These are phyloP conservation scores for Xylaria hypoxylon DNA, from an alignment of 2,329 filamentous ascomycete species.

Conservation along the genomic window DNA sequence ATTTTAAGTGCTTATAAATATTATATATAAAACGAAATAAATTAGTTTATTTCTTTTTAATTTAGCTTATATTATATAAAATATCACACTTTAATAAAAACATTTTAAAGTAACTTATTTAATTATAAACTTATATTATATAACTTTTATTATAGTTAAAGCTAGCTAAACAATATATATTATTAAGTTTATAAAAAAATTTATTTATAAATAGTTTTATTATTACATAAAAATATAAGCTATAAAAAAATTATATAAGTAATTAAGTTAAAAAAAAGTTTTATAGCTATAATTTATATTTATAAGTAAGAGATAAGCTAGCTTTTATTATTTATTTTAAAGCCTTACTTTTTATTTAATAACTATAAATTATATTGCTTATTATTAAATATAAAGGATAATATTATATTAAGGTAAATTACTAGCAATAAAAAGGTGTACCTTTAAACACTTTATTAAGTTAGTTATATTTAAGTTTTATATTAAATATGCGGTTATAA, in stretches of 20 bases:
- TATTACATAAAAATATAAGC: background rate
- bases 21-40: background rate
- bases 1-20: too few relatives aligned
- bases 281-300: background rate
- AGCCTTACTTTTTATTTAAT: background rate
- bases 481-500: too few relatives aligned
- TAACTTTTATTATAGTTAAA: background rate
- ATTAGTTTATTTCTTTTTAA: background rate
- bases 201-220: background rate
- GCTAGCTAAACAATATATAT: background rate
- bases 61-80: constrained; percentile 1
- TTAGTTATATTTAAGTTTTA: too few relatives aligned
- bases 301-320: background rate
- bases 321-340: background rate
- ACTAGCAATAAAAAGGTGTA: too few relatives aligned
- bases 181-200: background rate
- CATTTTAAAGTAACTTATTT: background rate
- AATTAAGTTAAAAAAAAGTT: background rate
- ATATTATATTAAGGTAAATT: too few relatives aligned
- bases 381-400: too few relatives aligned
- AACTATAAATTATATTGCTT: background rate
- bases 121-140: background rate
- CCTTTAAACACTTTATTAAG: too few relatives aligned
- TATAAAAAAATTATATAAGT: background rate
- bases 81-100: constrained; percentile 1